Evolutionary conservation across 1,139 yeast species (phyloP), one percentile per base, ranked within the genome.

Genomic region (Nakaseomyces delphensis): DNA sequence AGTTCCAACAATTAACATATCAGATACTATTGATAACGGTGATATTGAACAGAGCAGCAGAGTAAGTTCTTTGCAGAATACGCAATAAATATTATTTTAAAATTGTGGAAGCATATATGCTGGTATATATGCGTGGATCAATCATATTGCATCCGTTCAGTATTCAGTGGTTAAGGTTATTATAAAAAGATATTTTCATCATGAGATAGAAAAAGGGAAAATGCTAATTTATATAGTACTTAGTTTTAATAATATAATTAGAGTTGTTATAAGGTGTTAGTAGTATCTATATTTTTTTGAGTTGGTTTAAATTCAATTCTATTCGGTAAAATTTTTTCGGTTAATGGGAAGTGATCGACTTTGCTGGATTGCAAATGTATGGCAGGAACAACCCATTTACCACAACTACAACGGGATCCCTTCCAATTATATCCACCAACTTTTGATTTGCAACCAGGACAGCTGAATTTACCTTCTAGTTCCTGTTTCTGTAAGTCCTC

Each of bases 371-470:
- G 91, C 40, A 91, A 62, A 60, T 84, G 87, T 47, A 93, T 74
- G 1, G 95, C 95, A 0, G 99, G 98, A 4, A 86, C 74, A 69
- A 91, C 80, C 99, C 99, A 91, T 54, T 77, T 77, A 2, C 97
- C 96, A 64, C 99, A 91, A 45, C 94, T 79, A 60, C 99, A 91
- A 51, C 94, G 70, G 4, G 89, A 78, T 0, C 99, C 99, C 58
- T 80, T 84, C 99, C 99, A 91, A 49, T 82, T 78, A 59, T 87
- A 91, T 0, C 87, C 89, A 4, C 98, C 98, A 2, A 82, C 74
- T 62, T 82, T 83, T n/a, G 83, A 70, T 4, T 69, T 67, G 66
- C 99, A 91, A 55, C 80, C 82, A 3, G 94, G 93, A 61, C 99
- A 91, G 16, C 66, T 60, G 40, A 91, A 78, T 55, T 82, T 84